These are phyloP conservation scores for Colletotrichum destructivum DNA, from an alignment of 2,329 filamentous ascomycete genomes.

Conservation along the genomic window DNA sequence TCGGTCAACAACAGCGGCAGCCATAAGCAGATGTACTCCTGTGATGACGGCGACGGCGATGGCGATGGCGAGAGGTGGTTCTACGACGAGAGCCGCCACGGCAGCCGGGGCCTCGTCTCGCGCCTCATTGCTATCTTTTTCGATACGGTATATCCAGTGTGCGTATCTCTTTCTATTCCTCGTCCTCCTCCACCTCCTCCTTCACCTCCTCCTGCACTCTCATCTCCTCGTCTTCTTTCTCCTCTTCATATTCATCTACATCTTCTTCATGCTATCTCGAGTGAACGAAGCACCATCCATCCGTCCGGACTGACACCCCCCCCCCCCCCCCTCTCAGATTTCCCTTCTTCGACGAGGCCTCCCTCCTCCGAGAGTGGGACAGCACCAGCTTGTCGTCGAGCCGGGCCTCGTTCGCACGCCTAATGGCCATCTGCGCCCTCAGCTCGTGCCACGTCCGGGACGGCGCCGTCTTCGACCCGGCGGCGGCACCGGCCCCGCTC, in stretches of 20 bases:
- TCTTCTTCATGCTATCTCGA: no score
- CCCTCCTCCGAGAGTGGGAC: slow-evolving; percentile 60
- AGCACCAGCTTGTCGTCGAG: slow-evolving; percentile 50
- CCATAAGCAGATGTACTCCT: slow-evolving; percentile 17
- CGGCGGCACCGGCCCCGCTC: slow-evolving; percentile 44
- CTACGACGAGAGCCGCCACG: slow-evolving; percentile 41
- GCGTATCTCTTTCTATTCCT: background rate
- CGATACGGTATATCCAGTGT: slow-evolving; percentile 43
- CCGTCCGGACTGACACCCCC: background rate
- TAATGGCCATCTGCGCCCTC: slow-evolving; percentile 67
- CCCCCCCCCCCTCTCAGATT: slow-evolving; percentile 50
- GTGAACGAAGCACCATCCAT: no score
- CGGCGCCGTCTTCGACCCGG: slow-evolving; percentile 62
- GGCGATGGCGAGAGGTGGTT: slow-evolving; percentile 30
- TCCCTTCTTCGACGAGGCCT: slow-evolving; percentile 64
- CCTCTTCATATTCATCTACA: no score
- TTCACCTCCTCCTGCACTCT: background rate
- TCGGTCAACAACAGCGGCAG: background rate
- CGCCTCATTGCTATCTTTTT: slow-evolving; percentile 42
- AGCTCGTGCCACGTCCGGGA: slow-evolving; percentile 64
- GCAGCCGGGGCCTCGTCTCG: slow-evolving; percentile 28
- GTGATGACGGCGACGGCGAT: slow-evolving; percentile 1
- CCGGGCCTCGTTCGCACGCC: slow-evolving; percentile 60
- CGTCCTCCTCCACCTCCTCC: background rate
- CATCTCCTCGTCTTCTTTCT: no score